Evolutionary conservation across 2,329 filamentous ascomycete species (phyloP).

Genomic region (Penicillium sp.): DNA sequence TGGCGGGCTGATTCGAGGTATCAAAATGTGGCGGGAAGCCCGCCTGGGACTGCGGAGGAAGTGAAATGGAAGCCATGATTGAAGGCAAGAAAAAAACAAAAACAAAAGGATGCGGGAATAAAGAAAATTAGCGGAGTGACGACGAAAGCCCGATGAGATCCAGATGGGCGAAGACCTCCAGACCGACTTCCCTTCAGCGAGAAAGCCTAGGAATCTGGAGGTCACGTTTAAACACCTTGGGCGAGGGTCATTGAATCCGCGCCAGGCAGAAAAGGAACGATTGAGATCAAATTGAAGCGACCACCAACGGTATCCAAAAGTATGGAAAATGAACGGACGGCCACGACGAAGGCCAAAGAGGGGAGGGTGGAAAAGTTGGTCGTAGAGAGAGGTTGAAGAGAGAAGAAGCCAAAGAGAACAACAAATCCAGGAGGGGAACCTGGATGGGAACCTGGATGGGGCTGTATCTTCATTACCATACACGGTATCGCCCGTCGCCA

Average conservation of each 20-base stretch:
- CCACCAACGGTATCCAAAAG: slow-evolving; percentile 5
- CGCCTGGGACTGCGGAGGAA: slow-evolving; percentile 31
- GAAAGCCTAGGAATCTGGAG: slow-evolving; percentile 28
- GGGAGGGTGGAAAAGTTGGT: slow-evolving; percentile 13
- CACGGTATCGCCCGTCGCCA: slow-evolving; percentile 2
- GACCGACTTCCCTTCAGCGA: slow-evolving; percentile 23
- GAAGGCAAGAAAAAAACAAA: background rate
- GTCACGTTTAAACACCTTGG: slow-evolving; percentile 18
- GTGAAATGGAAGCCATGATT: slow-evolving; percentile 39
- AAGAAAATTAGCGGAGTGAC: slow-evolving; percentile 10
- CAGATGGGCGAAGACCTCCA: slow-evolving; percentile 26
- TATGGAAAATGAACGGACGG: slow-evolving; percentile 24
- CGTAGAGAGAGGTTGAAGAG: slow-evolving; percentile 16
- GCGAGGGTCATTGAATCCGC: slow-evolving; percentile 27
- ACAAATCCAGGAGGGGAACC: slow-evolving; percentile 11
- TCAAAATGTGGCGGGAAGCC: slow-evolving; percentile 31
- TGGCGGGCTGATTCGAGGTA: slow-evolving; percentile 14
- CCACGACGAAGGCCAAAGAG: slow-evolving; percentile 27
- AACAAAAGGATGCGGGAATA: slow-evolving; percentile 6
- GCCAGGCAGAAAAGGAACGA: slow-evolving; percentile 23
- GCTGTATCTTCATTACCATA: slow-evolving; percentile 1
- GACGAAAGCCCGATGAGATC: slow-evolving; percentile 14
- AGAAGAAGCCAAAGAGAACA: slow-evolving; percentile 13
- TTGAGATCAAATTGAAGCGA: slow-evolving; percentile 4
- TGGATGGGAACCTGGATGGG: background rate